phyloP scores from a whole-genome alignment of 2,329 filamentous ascomycete genomes.

The Piedraia hortae region DNA sequence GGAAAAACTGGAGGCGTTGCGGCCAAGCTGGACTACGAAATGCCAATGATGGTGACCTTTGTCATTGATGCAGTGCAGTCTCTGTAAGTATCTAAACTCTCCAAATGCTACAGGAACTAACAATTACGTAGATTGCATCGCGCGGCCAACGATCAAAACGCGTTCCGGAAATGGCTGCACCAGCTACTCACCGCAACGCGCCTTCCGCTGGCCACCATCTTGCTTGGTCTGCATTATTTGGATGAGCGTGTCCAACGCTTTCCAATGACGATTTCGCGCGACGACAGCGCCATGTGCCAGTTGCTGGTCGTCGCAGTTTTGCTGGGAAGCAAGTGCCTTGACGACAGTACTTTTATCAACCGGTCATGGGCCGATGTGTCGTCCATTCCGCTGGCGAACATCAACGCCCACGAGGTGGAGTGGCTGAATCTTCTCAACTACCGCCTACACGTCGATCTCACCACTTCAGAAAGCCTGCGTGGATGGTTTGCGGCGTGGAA shows the following conservation, averaged over 20 bases:
- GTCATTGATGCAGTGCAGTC: slow-evolving; percentile 66
- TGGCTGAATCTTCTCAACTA: slow-evolving; percentile 67
- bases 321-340: slow-evolving; percentile 80
- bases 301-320: slow-evolving; percentile 65
- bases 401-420: slow-evolving; percentile 65
- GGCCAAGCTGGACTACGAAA: slow-evolving; percentile 84
- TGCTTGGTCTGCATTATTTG: slow-evolving; percentile 72
- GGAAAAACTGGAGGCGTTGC: slow-evolving; percentile 63
- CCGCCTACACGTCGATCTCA: slow-evolving; percentile 64
- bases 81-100: slow-evolving; percentile 33
- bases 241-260: slow-evolving; percentile 38
- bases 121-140: slow-evolving; percentile 38
- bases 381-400: slow-evolving; percentile 55
- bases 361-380: slow-evolving; percentile 90
- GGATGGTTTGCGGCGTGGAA: slow-evolving; percentile 41
- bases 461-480: slow-evolving; percentile 42
- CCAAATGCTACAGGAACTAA: slow-evolving; percentile 34
- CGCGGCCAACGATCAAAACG: slow-evolving; percentile 32
- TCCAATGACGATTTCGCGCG: slow-evolving; percentile 13
- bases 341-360: slow-evolving; percentile 95
- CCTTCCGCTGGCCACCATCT: slow-evolving; percentile 69
- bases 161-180: slow-evolving; percentile 76
- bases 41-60: slow-evolving; percentile 88
- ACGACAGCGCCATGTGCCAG: slow-evolving; percentile 51
- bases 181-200: slow-evolving; percentile 77